These are phyloP conservation scores for Diatrype stigma DNA, from an alignment of 2,329 filamentous ascomycete species.

Conservation along the genomic window DNA sequence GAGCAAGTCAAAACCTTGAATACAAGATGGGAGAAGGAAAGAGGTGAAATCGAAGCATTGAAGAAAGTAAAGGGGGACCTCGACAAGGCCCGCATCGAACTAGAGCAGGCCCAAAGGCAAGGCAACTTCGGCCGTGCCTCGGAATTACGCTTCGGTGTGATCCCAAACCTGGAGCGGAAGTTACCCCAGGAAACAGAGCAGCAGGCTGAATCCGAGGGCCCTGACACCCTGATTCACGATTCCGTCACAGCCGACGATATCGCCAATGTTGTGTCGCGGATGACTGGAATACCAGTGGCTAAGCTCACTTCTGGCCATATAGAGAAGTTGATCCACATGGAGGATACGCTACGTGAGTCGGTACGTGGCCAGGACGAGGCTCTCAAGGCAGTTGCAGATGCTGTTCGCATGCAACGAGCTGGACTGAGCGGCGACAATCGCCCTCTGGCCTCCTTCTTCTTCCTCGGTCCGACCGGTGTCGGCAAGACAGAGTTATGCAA, in stretches of 20 bases:
- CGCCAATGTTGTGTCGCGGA: slow-evolving; percentile 81
- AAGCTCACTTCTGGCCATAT: slow-evolving; percentile 92
- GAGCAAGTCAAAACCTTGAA: slow-evolving; percentile 72
- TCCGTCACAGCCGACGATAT: slow-evolving; percentile 96
- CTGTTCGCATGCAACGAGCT: slow-evolving; percentile 88
- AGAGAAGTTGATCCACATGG: slow-evolving; percentile 94
- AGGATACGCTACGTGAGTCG: slow-evolving; percentile 77
- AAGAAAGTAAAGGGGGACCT: slow-evolving; percentile 87
- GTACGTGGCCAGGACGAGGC: slow-evolving; percentile 94
- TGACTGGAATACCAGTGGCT: slow-evolving; percentile 87
- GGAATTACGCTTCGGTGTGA: slow-evolving; percentile 82
- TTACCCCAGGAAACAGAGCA: slow-evolving; percentile 69
- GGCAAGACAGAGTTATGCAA: slow-evolving; percentile 98
- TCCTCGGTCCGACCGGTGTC: slow-evolving; percentile 92
- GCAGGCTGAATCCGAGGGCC: slow-evolving; percentile 22
- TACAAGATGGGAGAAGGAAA: slow-evolving; percentile 86
- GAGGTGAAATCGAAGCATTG: slow-evolving; percentile 77
- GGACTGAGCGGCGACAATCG: slow-evolving; percentile 88
- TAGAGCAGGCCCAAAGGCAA: slow-evolving; percentile 81
- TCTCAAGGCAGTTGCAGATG: slow-evolving; percentile 83
- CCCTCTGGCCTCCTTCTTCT: slow-evolving; percentile 93
- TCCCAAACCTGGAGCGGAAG: slow-evolving; percentile 74
- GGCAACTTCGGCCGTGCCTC: slow-evolving; percentile 89
- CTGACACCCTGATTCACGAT: slow-evolving; percentile 75
- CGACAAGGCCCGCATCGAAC: slow-evolving; percentile 77